A percentile compares a stretch with the other conserved stretches of the same genome.
These are phyloP conservation scores for Lentinula sp. DNA, from an alignment of 768 basidiomycete species.

Conservation along the genomic window DNA sequence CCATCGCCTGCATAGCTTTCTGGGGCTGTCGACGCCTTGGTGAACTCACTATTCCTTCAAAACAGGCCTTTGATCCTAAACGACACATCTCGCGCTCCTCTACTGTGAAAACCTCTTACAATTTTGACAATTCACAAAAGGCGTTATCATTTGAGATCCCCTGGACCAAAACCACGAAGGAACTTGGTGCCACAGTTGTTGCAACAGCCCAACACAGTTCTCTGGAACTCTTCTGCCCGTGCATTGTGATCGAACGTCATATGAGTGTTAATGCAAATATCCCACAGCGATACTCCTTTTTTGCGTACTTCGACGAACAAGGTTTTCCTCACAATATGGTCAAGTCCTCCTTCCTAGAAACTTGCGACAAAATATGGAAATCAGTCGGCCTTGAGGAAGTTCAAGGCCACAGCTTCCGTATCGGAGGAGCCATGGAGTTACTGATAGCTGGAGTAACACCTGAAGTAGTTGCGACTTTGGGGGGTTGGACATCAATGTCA, in stretches of 20 bases:
- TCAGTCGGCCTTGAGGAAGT: conserved; percentile 1
- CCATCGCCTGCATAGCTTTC: conserved; percentile 26
- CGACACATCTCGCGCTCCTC: conserved; percentile 9
- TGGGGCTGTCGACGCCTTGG: conserved; percentile 26
- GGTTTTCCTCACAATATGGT: conserved; percentile 7
- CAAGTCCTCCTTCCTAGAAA: conserved; percentile 7
- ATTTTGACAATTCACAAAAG: background rate
- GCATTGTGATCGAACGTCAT: conserved; percentile 18
- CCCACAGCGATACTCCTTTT: conserved; percentile 17
- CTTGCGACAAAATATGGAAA: conserved; percentile 13
- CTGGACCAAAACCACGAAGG: conserved; percentile 26
- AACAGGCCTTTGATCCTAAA: conserved; percentile 10
- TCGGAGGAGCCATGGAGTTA: conserved; percentile 21
- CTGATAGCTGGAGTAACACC: conserved; percentile 20
- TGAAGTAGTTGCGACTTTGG: conserved; percentile 24
- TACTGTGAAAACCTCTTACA: background rate
- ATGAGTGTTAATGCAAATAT: conserved; percentile 9
- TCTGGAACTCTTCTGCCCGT: conserved; percentile 7
- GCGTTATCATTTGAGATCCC: conserved; percentile 27
- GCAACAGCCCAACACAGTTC: conserved; percentile 11
- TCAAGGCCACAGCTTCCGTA: conserved; percentile 20
- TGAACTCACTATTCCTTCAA: no score
- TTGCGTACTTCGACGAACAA: background rate
- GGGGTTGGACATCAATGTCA: conserved; percentile 18
- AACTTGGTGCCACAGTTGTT: conserved; percentile 20